Base-by-base conservation (phyloP, 1,139 yeast genomes). In the Candida sp. region DNA sequence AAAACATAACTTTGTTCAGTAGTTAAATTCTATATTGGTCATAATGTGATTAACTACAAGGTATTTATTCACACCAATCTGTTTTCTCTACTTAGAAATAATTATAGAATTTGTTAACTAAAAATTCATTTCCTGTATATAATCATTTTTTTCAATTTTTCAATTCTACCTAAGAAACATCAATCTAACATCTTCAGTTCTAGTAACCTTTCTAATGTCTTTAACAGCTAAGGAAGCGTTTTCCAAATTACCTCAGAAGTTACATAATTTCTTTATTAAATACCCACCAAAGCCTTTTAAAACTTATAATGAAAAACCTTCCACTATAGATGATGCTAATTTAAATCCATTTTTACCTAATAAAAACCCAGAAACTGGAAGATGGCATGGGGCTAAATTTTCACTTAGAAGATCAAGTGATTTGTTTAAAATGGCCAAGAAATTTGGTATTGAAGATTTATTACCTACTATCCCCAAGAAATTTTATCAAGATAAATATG, bases 321-420 rank as follows among this genome's bases (percentile, higher is more conserved):
- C 87, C 5, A 69, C 79, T 29, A 80, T 87, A 21, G 70, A 70
- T 41, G 91, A 89, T 40, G 77, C 81, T 21, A 75, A 78, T 46
- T 86, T 88, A 55, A 93, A 93, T 63, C 99, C 99, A 43, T 93
- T 93, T 62, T 65, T 89, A 45, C 85, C 96, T 23, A 90, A 89
- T 61, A 85, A 79, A 58, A 90, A 91, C 63, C 90, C 95, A 12
- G 80, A 84, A 25, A 87, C 95, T 19, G 82, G 87, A 19, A 76
- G 70, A 53, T 81, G 86, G 72, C 95, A 88, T 55, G 82, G 82
- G 43, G 87, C 98, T 22, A 76, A 82, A 50, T 87, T 81, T 64
- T 87, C 96, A 9, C 70, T 84, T 56, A 82, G 97, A 66, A 80
- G 95, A 57, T 93, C 90, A 57, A 82, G 95, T 21, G 97, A 85